A percentile compares a stretch with the other conserved stretches of the same genome.
phyloP scores from a whole-genome alignment of 768 basidiomycete genomes.

The Asterophora lycoperdoides region DNA sequence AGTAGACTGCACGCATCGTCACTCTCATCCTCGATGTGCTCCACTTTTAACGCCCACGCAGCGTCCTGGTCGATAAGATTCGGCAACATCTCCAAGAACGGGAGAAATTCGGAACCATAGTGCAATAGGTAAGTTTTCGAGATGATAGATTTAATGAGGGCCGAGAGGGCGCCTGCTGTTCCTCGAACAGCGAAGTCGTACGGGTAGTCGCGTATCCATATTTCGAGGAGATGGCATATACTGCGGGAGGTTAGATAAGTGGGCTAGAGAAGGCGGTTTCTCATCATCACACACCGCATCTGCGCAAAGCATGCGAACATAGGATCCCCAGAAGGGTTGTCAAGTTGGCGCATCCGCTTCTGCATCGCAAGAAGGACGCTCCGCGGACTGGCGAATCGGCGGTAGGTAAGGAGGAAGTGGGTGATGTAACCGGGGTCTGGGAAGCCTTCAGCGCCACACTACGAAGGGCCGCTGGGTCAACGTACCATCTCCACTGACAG shows the following conservation, averaged over 20 bases:
- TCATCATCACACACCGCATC: conserved; percentile 56
- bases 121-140: conserved; percentile 79
- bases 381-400: conserved; percentile 76
- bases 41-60: conserved; percentile 69
- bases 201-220: conserved; percentile 74
- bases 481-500: conserved; percentile 80
- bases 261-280: conserved; percentile 1
- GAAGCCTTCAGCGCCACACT: conserved; percentile 3
- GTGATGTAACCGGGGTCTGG: conserved; percentile 73
- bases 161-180: conserved; percentile 66
- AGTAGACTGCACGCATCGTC: conserved; percentile 55
- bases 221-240: conserved; percentile 74
- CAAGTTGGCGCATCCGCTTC: conserved; percentile 76
- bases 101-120: conserved; percentile 79
- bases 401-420: conserved; percentile 81
- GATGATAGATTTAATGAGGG: conserved; percentile 74
- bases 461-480: neutral
- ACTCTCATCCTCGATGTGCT: conserved; percentile 53
- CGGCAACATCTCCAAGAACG: conserved; percentile 69
- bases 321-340: conserved; percentile 68
- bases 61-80: conserved; percentile 63
- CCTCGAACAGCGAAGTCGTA: conserved; percentile 78
- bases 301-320: conserved; percentile 87
- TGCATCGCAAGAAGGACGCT: conserved; percentile 83
- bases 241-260: conserved; percentile 32